Percentiles rank a stretch among this genome's conserved stretches.
Conservation (phyloP, 2,329 filamentous ascomycete species). For the Curvularia sp. region DNA sequence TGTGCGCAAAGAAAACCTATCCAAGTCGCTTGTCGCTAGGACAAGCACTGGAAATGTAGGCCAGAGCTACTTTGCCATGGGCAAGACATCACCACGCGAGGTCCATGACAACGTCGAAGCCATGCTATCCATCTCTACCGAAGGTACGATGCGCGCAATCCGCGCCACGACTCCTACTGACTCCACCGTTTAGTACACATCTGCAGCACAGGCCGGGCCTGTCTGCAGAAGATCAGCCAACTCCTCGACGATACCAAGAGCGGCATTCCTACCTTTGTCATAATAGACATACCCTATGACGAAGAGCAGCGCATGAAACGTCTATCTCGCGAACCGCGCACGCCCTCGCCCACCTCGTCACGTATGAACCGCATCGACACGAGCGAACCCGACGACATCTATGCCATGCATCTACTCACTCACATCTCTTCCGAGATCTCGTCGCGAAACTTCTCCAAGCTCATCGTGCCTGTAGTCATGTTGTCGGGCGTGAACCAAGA, state of each 20-base stretch:
- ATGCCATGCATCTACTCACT: constrained; percentile 53
- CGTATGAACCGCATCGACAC: constrained; percentile 42
- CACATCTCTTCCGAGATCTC: constrained; percentile 54
- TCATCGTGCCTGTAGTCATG: constrained; percentile 53
- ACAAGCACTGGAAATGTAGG: constrained; percentile 45
- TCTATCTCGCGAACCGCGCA: constrained; percentile 52
- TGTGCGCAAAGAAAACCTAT: constrained; percentile 48
- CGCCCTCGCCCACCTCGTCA: constrained; percentile 51
- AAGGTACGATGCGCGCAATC: constrained; percentile 42
- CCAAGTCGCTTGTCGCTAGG: constrained; percentile 43
- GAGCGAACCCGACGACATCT: constrained; percentile 52
- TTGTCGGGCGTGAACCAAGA: constrained; percentile 50
- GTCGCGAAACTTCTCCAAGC: constrained; percentile 49
- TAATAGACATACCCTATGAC: constrained; percentile 55
- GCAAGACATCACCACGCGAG: constrained; percentile 43
- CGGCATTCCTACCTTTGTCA: constrained; percentile 50
- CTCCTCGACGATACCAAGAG: constrained; percentile 44
- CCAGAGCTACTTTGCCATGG: constrained; percentile 48
- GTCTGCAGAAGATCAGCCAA: constrained; percentile 48
- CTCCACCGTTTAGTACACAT: constrained; percentile 47
- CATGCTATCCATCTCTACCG: constrained; percentile 52
- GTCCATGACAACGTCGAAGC: constrained; percentile 51
- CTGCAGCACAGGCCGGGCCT: constrained; percentile 50
- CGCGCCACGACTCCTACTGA: constrained; percentile 14
- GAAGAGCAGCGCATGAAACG: constrained; percentile 52